Base-by-base conservation (phyloP, 495 filamentous ascomycete genomes). In the Hapsidospora chrysogenum region DNA sequence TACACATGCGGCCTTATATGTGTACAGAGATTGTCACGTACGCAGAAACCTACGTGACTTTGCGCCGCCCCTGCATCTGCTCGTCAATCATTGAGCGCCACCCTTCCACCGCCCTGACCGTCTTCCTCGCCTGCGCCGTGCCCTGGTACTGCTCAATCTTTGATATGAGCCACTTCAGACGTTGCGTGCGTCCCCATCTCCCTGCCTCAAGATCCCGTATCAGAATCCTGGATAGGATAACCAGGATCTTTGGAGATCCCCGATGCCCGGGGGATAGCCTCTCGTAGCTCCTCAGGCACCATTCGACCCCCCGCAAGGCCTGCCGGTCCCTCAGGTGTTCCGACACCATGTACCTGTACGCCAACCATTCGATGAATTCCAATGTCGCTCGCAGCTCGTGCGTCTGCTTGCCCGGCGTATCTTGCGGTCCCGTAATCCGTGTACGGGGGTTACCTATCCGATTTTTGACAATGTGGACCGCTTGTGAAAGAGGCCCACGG, bases 281-380 rank as follows among this genome's bases (percentile, higher is more conserved):
- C 25, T 35, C 37, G 13, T 68, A 39, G 41, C 56, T 49, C 16
- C 36, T 33, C 15, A 61, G 44, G 36, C 55, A 61, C 8, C 45
- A 47, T 23, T 42, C 41, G 15, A 67, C 53, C 26, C 61, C 48
- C 11, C 48, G 46, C 33, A 70, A 41, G 9, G 60, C 51, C 13
- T 46, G 49, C 19, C 60, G 49, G 27, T 43, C 39, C 16, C 44
- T 41, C n/a, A 61, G 33, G 15, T 47, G 41, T 4, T 51, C 41
- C 13, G 59, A 52, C 2, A 41, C 31, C 29, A 47, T 49, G 36
- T 61, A 58, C 18, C 44, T 41, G 7, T 42, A 36, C n/a, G 58
- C 52, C 22, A 54, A 37, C 4, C 42, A 42, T 13, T 35, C 43
- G 10, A 61, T 40, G 20, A 62, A 41, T 3, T 37, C 35, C 21